Base-by-base conservation (phyloP, 768 basidiomycete species). In the Hericium rajendrae region DNA sequence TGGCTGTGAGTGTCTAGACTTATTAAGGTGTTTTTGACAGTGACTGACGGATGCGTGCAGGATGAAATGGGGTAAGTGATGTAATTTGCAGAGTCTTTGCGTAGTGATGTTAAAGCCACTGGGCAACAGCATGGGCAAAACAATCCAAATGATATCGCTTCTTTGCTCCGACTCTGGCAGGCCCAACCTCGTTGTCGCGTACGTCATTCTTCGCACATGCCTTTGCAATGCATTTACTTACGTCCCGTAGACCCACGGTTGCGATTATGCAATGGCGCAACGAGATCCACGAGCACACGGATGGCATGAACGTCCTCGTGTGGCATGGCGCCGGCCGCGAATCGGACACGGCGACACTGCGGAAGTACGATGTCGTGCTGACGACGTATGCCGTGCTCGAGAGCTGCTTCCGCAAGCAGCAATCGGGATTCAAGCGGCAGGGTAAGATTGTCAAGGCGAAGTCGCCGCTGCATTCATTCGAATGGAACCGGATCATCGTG, bases 151-250 rank as follows among this genome's bases (percentile, higher is more conserved):
- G 62, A 94, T 99, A 52, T 80, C 94, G 1, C 77, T 98, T 40
- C 77, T 99, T 39, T 82, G 94, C 4, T 83, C 87, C 1, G 91
- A 94, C 65, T 68, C 78, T 51, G 72, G 76, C 59, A 87, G 82
- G 67, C 93, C 94, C 2, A 95, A 94, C 62, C 79, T 99, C 20
- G 91, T 99, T 37, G 79, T 99, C 28, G 97, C 97, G 88, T 91
- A 69, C 60, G 85, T n/a, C 48, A 46, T 32, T 53, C 51, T 57
- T 15, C 15, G 50, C 12, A 4, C 24, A 11, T 12, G 48, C 8
- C 15, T 9, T 24, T n/a, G 39, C 40, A 2, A 20, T 28, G 13
- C 16, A 32, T 28, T 16, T 54, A 15, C 56, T 48, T 26, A 59
- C 28, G 18, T 43, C 20, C 41, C 26, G 6, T 57, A 83, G 80